These are phyloP conservation scores for Lasiodiplodia sp. DNA, from an alignment of 2,329 filamentous ascomycete species.

Conservation along the genomic window DNA sequence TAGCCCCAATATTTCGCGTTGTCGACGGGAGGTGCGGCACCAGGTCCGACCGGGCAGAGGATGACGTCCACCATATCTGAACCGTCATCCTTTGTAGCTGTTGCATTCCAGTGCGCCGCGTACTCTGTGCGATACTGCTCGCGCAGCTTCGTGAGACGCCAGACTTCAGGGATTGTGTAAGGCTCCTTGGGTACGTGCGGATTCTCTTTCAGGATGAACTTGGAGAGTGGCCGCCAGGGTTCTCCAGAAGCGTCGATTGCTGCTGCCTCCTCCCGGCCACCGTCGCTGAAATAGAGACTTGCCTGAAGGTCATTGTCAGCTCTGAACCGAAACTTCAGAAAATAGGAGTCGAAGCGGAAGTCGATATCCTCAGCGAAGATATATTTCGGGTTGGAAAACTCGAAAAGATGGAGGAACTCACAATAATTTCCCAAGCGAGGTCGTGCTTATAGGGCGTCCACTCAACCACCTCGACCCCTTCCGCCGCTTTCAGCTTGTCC, in stretches of 20 bases:
- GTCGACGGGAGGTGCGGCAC: conserved; percentile 62
- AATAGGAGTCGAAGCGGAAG: neutral
- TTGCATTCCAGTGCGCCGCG: conserved; percentile 55
- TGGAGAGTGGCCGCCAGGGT: conserved; percentile 64
- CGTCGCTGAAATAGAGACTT: conserved; percentile 65
- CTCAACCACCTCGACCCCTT: conserved; percentile 62
- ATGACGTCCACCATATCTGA: conserved; percentile 64
- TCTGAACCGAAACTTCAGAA: too few relatives aligned
- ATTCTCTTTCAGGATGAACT: conserved; percentile 66
- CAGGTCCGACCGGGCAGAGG: conserved; percentile 65
- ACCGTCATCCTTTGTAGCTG: conserved; percentile 38
- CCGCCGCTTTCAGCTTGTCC: conserved; percentile 51
- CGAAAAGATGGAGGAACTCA: conserved; percentile 29
- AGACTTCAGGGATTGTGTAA: conserved; percentile 49
- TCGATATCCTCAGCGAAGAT: neutral
- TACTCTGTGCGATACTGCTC: conserved; percentile 56
- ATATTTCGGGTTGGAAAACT: conserved; percentile 28
- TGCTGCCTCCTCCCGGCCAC: conserved; percentile 60
- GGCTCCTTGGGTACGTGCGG: conserved; percentile 47
- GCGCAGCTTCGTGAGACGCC: conserved; percentile 51
- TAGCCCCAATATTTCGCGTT: conserved; percentile 69
- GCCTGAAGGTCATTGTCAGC: neutral
- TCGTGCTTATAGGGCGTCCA: conserved; percentile 59
- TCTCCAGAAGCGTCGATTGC: conserved; percentile 64
- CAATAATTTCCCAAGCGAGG: conserved; percentile 56